phyloP scores from a whole-genome alignment of 768 basidiomycete species.

The Hygrocybe coccinea region DNA sequence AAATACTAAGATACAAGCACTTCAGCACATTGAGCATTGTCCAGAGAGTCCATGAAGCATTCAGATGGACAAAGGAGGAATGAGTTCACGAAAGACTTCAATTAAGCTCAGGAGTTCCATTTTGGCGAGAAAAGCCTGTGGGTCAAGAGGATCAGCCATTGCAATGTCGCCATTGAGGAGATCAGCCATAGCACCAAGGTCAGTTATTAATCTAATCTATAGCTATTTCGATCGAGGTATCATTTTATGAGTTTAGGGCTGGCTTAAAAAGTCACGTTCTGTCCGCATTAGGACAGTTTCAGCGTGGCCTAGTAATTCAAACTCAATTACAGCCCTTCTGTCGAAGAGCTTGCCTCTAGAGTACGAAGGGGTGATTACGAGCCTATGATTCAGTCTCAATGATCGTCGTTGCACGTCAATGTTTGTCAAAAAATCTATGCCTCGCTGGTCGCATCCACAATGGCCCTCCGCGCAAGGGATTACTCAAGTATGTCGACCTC shows the following conservation, averaged over 20 bases:
- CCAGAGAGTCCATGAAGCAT: background rate
- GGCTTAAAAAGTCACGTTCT: background rate
- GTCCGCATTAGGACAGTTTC: background rate
- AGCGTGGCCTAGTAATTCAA: background rate
- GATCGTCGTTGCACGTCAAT: conserved; percentile 8
- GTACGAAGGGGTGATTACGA: background rate
- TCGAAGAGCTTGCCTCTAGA: background rate
- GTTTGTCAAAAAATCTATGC: conserved; percentile 4
- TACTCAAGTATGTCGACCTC: conserved; percentile 24
- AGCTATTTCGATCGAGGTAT: background rate
- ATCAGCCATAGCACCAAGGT: no score
- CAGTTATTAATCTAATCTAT: no score
- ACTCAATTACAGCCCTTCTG: background rate
- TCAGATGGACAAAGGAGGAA: background rate
- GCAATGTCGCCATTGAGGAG: no score
- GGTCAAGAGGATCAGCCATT: no score
- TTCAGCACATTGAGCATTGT: background rate
- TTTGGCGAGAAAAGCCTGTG: no score
- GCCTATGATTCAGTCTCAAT: background rate
- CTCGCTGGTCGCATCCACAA: conserved; percentile 5
- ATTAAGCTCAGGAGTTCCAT: background rate
- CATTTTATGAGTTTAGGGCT: background rate
- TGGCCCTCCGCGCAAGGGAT: conserved; percentile 16
- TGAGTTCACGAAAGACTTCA: background rate
- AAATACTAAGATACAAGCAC: background rate